Conservation (phyloP, 202 grass and related monocot genomes). For the Alloteropsis angusta region DNA sequence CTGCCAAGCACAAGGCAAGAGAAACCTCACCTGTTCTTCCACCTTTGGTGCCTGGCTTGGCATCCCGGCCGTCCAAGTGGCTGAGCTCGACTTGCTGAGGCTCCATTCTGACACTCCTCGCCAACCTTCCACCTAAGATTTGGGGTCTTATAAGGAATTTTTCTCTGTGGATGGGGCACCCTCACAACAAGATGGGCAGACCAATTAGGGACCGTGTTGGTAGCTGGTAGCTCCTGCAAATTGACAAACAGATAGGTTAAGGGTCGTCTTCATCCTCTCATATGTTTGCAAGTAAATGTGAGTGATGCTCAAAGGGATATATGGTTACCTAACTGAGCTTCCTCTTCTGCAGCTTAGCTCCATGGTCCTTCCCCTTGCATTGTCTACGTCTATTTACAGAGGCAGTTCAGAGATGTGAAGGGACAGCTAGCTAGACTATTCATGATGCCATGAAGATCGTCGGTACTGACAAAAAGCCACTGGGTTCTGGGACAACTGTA, state of each 20-base stretch:
- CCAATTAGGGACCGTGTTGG: constrained; percentile 22
- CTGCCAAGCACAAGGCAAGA: not conserved
- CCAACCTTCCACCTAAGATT: constrained; percentile 37
- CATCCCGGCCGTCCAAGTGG: not conserved
- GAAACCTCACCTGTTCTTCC: constrained; percentile 5
- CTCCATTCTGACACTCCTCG: constrained; percentile 25
- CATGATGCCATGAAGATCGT: not conserved
- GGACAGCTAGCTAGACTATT: not conserved
- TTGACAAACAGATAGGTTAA: constrained; percentile 9
- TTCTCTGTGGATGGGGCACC: not conserved
- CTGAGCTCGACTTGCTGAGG: constrained; percentile 30
- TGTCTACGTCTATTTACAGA: not conserved
- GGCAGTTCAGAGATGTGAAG: not conserved
- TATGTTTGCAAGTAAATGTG: constrained; percentile 10
- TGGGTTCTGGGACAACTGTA: not conserved
- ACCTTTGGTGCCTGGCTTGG: not conserved
- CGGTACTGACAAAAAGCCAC: not conserved
- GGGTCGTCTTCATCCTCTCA: not conserved
- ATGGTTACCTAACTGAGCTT: not conserved
- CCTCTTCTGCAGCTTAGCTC: not conserved
- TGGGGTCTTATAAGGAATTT: not conserved
- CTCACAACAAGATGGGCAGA: not conserved
- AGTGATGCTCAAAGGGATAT: not conserved
- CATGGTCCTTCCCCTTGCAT: not conserved
- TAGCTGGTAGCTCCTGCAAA: constrained; percentile 23